A percentile compares a stretch with the other conserved stretches of the same genome.
Conservation (phyloP, 2,329 filamentous ascomycete genomes). For the Exophiala alcalophila region DNA sequence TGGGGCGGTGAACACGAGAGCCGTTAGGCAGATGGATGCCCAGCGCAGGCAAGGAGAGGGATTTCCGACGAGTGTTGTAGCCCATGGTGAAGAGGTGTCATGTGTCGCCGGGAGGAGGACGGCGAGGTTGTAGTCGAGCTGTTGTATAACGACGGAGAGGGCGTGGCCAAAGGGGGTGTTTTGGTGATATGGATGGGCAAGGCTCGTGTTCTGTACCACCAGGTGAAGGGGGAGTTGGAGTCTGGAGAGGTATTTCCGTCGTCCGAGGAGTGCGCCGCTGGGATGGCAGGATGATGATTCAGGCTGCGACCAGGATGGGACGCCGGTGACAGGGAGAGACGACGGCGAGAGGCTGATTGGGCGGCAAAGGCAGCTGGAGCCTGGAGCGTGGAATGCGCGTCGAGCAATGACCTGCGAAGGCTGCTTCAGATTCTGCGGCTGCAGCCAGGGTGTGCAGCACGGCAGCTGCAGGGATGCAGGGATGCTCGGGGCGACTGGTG, state of each 20-base stretch:
- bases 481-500: no score
- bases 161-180: slow-evolving; percentile 13
- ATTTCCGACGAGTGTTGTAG: slow-evolving; percentile 97
- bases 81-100: slow-evolving; percentile 59
- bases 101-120: slow-evolving; percentile 19
- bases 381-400: slow-evolving; percentile 30
- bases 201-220: slow-evolving; percentile 23
- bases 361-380: slow-evolving; percentile 25
- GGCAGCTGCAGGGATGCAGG: no score
- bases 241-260: slow-evolving; percentile 10
- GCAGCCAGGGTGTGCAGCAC: slow-evolving; percentile 14
- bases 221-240: slow-evolving; percentile 15
- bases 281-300: slow-evolving; percentile 25
- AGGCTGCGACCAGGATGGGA: slow-evolving; percentile 26
- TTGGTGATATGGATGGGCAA: slow-evolving; percentile 11
- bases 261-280: slow-evolving; percentile 12
- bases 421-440: slow-evolving; percentile 15
- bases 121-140: slow-evolving; percentile 18
- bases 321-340: slow-evolving; percentile 8
- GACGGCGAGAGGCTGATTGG: slow-evolving; percentile 22
- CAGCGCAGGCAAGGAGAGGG: slow-evolving; percentile 84
- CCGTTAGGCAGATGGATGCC: slow-evolving; percentile 76
- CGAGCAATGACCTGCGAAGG: slow-evolving; percentile 27
- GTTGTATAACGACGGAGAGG: slow-evolving; percentile 26
- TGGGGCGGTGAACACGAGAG: slow-evolving; percentile 56